phyloP scores from a whole-genome alignment of 2,329 filamentous ascomycete genomes.

The Stemphylium vesicarium region DNA sequence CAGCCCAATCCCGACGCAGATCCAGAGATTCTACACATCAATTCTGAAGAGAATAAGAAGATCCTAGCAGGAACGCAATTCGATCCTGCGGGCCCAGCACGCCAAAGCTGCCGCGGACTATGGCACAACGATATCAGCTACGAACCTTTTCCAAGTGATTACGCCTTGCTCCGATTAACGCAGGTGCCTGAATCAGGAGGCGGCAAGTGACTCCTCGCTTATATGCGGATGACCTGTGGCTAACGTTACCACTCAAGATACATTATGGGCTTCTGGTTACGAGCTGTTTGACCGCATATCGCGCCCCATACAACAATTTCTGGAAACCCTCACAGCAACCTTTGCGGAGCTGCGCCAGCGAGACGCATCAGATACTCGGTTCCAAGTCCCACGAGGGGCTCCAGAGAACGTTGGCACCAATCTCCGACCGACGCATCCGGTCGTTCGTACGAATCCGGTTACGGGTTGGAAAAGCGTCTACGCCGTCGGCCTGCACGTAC shows the following conservation, averaged over 20 bases:
- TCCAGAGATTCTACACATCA: conserved; percentile 47
- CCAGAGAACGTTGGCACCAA: conserved; percentile 31
- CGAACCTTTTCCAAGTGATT: conserved; percentile 69
- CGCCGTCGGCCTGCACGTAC: conserved; percentile 29
- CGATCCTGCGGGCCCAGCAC: background rate
- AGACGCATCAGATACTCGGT: conserved; percentile 16
- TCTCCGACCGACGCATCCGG: conserved; percentile 33
- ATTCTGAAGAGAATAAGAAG: conserved; percentile 38
- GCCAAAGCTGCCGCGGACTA: conserved; percentile 49
- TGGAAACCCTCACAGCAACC: conserved; percentile 34
- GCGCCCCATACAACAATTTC: conserved; percentile 26
- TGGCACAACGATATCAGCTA: conserved; percentile 70
- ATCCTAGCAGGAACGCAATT: conserved; percentile 20
- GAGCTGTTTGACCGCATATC: conserved; percentile 46
- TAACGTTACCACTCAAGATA: conserved; percentile 30
- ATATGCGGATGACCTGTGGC: too few relatives aligned
- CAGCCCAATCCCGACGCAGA: conserved; percentile 27
- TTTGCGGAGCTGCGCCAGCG: conserved; percentile 31
- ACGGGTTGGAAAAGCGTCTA: conserved; percentile 47
- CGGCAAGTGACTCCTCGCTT: too few relatives aligned
- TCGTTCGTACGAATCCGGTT: conserved; percentile 41
- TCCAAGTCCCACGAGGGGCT: conserved; percentile 23
- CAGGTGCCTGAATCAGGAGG: conserved; percentile 37
- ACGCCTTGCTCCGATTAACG: conserved; percentile 63
- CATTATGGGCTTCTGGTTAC: conserved; percentile 53